Evolutionary conservation across 805 yeast species (phyloP).

Genomic region (Saccharomycopsis sp.): DNA sequence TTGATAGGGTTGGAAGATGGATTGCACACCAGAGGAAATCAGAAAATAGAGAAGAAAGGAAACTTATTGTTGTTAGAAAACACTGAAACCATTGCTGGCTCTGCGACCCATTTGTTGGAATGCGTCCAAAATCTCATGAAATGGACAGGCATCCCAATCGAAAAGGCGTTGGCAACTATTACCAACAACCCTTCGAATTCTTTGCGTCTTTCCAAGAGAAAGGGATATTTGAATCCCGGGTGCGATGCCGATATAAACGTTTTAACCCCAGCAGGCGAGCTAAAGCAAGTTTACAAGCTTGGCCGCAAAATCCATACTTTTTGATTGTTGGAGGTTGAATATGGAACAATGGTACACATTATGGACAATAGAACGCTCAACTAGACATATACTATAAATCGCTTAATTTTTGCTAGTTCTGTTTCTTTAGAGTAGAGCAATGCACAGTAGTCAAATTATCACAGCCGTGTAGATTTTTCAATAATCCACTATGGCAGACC

Average conservation of each 20-base stretch:
- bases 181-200: slow-evolving; percentile 50
- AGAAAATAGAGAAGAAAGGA: slow-evolving; percentile 43
- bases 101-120: slow-evolving; percentile 47
- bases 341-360: no score
- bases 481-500: no score
- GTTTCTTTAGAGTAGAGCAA: no score
- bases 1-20: slow-evolving; percentile 53
- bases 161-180: slow-evolving; percentile 48
- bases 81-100: slow-evolving; percentile 54
- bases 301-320: slow-evolving; percentile 30
- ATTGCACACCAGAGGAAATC: slow-evolving; percentile 44
- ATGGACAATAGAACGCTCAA: no score
- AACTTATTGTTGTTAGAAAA: slow-evolving; percentile 41
- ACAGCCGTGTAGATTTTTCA: no score
- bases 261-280: slow-evolving; percentile 36
- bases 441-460: no score
- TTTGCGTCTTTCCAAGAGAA: slow-evolving; percentile 35
- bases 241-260: slow-evolving; percentile 53
- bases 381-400: no score
- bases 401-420: no score
- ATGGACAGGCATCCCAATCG: slow-evolving; percentile 44
- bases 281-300: slow-evolving; percentile 44
- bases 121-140: slow-evolving; percentile 43
- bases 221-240: slow-evolving; percentile 46
- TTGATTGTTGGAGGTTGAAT: no score